A percentile compares a stretch with the other conserved stretches of the same genome.
Evolutionary conservation across 2,329 filamentous ascomycete species (phyloP).

Genomic region (Nothophaeocryptopus gaeumannii): DNA sequence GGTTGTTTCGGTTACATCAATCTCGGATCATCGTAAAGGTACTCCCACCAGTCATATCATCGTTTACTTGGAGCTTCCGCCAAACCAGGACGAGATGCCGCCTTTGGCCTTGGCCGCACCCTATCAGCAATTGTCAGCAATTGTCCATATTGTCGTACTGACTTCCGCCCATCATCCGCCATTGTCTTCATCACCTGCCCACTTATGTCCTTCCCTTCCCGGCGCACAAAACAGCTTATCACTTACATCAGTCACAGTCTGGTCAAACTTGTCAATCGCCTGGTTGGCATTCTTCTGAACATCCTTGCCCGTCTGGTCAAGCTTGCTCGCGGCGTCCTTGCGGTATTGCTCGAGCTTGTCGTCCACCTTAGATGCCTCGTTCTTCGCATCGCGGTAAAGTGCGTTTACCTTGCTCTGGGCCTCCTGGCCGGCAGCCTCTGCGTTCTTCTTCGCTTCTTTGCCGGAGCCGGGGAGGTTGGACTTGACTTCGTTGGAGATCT

Average conservation of each 20-base stretch:
- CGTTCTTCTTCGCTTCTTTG: conserved; percentile 63
- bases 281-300: conserved; percentile 40
- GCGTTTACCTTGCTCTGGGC: conserved; percentile 61
- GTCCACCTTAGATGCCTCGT: conserved; percentile 36
- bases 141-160: neutral
- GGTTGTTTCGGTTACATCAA: conserved; percentile 6
- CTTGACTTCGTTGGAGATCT: conserved; percentile 64
- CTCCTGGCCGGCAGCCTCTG: conserved; percentile 35
- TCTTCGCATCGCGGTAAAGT: conserved; percentile 62
- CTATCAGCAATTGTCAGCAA: conserved; percentile 34
- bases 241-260: conserved; percentile 59
- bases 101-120: conserved; percentile 79
- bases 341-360: conserved; percentile 26
- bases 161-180: conserved; percentile 3
- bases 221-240: conserved; percentile 18
- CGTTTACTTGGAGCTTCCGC: conserved; percentile 44
- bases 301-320: conserved; percentile 61
- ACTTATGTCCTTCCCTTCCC: conserved; percentile 19
- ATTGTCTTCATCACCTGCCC: conserved; percentile 12
- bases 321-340: conserved; percentile 50
- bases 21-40: conserved; percentile 4
- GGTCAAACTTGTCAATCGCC: conserved; percentile 74
- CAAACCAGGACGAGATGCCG: conserved; percentile 82
- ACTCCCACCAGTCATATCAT: neutral
- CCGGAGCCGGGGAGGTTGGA: conserved; percentile 61